These are phyloP conservation scores for Monilinia vaccinii-corymbosi DNA, from an alignment of 2,329 filamentous ascomycete species.

Conservation along the genomic window DNA sequence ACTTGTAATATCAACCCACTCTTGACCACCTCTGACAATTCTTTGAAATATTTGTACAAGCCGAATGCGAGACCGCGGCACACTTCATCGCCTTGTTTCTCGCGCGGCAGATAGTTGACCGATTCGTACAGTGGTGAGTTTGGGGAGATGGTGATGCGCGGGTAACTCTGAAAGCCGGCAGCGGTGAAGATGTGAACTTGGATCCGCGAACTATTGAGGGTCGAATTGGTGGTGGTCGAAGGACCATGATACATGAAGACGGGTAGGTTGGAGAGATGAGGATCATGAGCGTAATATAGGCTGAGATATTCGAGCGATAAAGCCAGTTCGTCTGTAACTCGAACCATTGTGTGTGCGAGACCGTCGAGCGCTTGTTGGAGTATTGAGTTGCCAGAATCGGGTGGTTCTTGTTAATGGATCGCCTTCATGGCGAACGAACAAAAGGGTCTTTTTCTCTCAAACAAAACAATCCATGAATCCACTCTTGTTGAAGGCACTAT, in stretches of 20 bases:
- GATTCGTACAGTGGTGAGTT: conserved; percentile 86
- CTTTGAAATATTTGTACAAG: conserved; percentile 86
- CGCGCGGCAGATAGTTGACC: conserved; percentile 80
- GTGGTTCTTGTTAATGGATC: conserved; percentile 6
- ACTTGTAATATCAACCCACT: conserved; percentile 51
- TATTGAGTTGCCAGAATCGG: conserved; percentile 10
- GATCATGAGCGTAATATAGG: conserved; percentile 84
- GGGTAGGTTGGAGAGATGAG: conserved; percentile 69
- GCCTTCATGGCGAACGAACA: conserved; percentile 8
- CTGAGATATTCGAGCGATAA: conserved; percentile 73
- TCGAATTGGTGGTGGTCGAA: conserved; percentile 80
- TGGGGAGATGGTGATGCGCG: conserved; percentile 85
- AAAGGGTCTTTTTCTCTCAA: not conserved
- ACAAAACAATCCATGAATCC: not conserved
- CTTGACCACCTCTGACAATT: conserved; percentile 72
- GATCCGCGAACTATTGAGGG: conserved; percentile 82
- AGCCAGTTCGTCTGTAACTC: conserved; percentile 66
- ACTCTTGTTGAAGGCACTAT: not conserved
- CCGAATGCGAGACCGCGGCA: conserved; percentile 87
- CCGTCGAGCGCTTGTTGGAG: conserved; percentile 19
- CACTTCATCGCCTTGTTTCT: conserved; percentile 91
- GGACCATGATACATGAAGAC: conserved; percentile 88
- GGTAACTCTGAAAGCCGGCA: conserved; percentile 81
- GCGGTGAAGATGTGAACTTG: conserved; percentile 88
- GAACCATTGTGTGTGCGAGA: conserved; percentile 60